These are phyloP conservation scores for Colletotrichum viniferum DNA, from an alignment of 2,329 filamentous ascomycete genomes.

Conservation along the genomic window DNA sequence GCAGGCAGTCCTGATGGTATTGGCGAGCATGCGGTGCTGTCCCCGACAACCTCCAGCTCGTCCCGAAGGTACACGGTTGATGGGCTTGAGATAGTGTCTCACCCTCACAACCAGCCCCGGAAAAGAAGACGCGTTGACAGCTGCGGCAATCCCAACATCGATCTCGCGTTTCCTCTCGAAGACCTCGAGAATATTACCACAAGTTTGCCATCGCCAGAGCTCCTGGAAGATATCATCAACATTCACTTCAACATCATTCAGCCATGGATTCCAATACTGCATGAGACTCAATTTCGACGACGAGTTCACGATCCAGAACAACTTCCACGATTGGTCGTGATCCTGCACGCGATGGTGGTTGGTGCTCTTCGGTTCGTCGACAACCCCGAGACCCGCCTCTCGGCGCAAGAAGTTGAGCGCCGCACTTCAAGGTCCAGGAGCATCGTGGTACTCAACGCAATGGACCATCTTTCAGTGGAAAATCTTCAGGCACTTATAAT, in stretches of 20 bases:
- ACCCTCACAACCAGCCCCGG: constrained; percentile 12
- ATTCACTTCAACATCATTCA: constrained; percentile 41
- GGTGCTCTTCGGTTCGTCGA: constrained; percentile 30
- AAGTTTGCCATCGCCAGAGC: constrained; percentile 21
- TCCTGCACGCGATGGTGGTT: constrained; percentile 40
- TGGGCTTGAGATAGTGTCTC: background rate
- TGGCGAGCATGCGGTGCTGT: background rate
- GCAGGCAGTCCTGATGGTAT: background rate
- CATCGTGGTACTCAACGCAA: constrained; percentile 32
- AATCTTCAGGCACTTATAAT: constrained; percentile 41
- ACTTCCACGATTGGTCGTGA: constrained; percentile 29
- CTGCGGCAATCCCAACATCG: constrained; percentile 26
- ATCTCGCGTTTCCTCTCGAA: constrained; percentile 20
- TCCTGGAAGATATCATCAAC: constrained; percentile 26
- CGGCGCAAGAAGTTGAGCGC: constrained; percentile 22
- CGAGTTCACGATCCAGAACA: constrained; percentile 29
- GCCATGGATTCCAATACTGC: constrained; percentile 44
- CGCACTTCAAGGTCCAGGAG: constrained; percentile 16
- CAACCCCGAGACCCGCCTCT: constrained; percentile 26
- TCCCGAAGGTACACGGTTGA: background rate
- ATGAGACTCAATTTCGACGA: constrained; percentile 32
- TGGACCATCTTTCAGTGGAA: constrained; percentile 39
- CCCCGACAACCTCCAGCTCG: constrained; percentile 6
- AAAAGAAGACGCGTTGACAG: constrained; percentile 26
- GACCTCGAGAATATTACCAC: constrained; percentile 30